Evolutionary conservation across 1,139 yeast genomes (phyloP).

Genomic region (Geotrichum citri-aurantii): DNA sequence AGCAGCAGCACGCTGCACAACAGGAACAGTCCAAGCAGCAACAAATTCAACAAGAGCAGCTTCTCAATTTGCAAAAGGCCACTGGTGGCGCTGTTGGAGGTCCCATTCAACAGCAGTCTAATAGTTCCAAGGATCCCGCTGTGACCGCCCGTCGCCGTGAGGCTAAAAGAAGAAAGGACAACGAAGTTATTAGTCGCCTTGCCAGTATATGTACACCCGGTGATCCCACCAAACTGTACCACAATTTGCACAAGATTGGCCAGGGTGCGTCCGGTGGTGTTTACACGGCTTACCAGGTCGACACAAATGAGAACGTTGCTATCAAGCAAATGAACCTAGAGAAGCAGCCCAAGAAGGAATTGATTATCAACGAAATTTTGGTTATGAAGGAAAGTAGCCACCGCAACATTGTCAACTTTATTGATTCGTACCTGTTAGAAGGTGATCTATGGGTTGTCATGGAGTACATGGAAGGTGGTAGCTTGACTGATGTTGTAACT

Average conservation of each 20-base stretch:
- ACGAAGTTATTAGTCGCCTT: conserved; percentile 63
- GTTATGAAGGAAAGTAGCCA: conserved; percentile 95
- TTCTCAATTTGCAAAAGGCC: conserved; percentile 33
- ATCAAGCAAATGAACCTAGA: conserved; percentile 93
- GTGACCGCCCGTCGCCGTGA: conserved; percentile 61
- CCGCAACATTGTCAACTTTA: conserved; percentile 85
- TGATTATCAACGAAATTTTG: conserved; percentile 86
- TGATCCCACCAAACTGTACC: conserved; percentile 74
- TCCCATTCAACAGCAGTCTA: conserved; percentile 16
- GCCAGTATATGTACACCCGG: conserved; percentile 77
- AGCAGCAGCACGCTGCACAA: conserved; percentile 18
- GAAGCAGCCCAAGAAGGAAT: conserved; percentile 89
- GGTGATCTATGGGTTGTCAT: conserved; percentile 87
- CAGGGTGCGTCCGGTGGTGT: conserved; percentile 99
- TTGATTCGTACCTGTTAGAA: conserved; percentile 71
- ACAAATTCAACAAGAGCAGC: conserved; percentile 25
- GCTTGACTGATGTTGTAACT: conserved; percentile 90
- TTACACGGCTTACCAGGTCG: conserved; percentile 74
- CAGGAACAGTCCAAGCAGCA: conserved; percentile 21
- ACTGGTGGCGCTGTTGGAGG: conserved; percentile 32
- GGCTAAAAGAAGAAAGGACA: conserved; percentile 62
- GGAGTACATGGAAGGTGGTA: conserved; percentile 99
- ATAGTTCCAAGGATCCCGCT: conserved; percentile 35
- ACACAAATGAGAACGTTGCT: conserved; percentile 67
- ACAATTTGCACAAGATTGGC: conserved; percentile 74